A percentile compares a stretch with the other conserved stretches of the same genome.
Conservation (phyloP, 371 early-diverging fungal genomes). For the Dichotomocladium elegans region DNA sequence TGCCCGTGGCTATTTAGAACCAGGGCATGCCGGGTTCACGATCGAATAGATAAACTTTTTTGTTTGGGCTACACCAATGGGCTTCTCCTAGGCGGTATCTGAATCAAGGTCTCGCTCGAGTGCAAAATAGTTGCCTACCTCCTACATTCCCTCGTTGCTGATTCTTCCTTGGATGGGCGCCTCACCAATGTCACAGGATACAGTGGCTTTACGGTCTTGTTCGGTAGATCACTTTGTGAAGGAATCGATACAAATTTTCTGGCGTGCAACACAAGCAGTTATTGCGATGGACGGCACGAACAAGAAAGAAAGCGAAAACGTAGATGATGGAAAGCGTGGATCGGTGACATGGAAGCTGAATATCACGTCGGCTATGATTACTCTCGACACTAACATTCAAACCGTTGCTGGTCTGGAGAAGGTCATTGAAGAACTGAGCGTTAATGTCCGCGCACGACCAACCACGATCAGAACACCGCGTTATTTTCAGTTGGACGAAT, state of each 20-base stretch:
- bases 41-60: too few species aligned
- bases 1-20: too few species aligned
- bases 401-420: constrained; percentile 42
- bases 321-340: constrained; percentile 9
- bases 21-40: too few species aligned
- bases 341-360: constrained; percentile 42
- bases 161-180: neutral
- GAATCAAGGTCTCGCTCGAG: too few species aligned
- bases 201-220: neutral
- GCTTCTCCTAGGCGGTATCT: too few species aligned
- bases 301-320: constrained; percentile 3
- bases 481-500: constrained; percentile 7
- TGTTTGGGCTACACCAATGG: too few species aligned
- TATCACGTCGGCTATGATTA: constrained; percentile 37
- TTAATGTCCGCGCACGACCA: constrained; percentile 37
- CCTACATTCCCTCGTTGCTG: neutral
- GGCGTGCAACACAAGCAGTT: constrained; percentile 9
- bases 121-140: too few species aligned
- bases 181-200: neutral
- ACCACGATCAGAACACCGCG: neutral
- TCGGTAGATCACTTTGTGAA: constrained; percentile 14
- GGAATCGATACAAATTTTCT: constrained; percentile 16
- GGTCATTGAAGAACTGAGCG: constrained; percentile 37
- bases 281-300: neutral
- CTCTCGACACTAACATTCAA: constrained; percentile 43